Percentiles rank a stretch among this genome's conserved stretches.
Conservation (phyloP, 2,329 filamentous ascomycete species). For the Diaporthe australafricana region DNA sequence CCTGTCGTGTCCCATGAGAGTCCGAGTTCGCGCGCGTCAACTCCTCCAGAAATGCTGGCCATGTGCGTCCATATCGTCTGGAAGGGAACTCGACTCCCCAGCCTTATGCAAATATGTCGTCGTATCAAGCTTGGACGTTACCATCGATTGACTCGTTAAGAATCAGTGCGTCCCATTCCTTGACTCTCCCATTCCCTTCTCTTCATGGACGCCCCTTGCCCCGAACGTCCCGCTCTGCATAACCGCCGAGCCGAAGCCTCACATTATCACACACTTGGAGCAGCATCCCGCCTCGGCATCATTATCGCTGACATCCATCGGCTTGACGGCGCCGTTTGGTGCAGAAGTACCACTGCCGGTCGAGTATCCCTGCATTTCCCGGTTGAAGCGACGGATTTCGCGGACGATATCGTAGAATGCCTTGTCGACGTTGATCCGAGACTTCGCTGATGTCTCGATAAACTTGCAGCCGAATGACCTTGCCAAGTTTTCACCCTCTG, state of each 20-base stretch:
- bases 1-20: constrained; percentile 38
- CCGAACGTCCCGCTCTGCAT: constrained; percentile 14
- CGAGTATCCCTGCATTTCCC: constrained; percentile 92
- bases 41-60: constrained; percentile 39
- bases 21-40: constrained; percentile 34
- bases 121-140: constrained; percentile 37
- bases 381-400: constrained; percentile 98
- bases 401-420: constrained; percentile 98
- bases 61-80: constrained; percentile 36
- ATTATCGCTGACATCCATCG: constrained; percentile 83
- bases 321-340: constrained; percentile 71
- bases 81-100: constrained; percentile 34
- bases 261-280: constrained; percentile 90
- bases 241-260: constrained; percentile 48
- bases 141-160: constrained; percentile 25
- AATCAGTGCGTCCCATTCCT: constrained; percentile 18
- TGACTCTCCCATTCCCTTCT: constrained; percentile 8
- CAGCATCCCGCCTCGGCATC: constrained; percentile 82
- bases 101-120: constrained; percentile 38
- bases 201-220: constrained; percentile 6
- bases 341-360: constrained; percentile 75
- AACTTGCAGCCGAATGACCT: constrained; percentile 95
- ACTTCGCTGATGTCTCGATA: constrained; percentile 99
- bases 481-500: constrained; percentile 91
- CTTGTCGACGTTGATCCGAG: constrained; percentile 97